These are phyloP conservation scores for Saccharomyces hybrid DNA, from an alignment of 1,139 yeast genomes.

Conservation along the genomic window DNA sequence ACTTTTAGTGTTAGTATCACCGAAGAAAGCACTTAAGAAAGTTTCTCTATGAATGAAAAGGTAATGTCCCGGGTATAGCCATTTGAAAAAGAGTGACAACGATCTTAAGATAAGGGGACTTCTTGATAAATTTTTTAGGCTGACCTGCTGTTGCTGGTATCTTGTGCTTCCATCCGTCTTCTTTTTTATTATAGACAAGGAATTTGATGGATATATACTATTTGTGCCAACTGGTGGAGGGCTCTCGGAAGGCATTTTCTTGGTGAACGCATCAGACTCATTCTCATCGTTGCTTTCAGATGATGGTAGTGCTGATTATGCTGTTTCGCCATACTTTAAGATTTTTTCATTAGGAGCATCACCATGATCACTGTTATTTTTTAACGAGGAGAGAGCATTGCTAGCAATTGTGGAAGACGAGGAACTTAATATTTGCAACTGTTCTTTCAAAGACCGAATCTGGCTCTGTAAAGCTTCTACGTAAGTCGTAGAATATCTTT, in stretches of 20 bases:
- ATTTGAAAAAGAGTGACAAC: constrained; percentile 47
- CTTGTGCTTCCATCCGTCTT: constrained; percentile 4
- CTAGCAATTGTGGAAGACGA: not conserved
- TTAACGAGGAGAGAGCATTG: not conserved
- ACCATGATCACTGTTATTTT: not conserved
- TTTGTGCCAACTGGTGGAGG: constrained; percentile 8
- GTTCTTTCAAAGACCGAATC: not conserved
- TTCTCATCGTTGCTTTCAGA: not conserved
- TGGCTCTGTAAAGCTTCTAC: constrained; percentile 33
- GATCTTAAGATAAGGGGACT: constrained; percentile 36
- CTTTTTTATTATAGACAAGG: constrained; percentile 17
- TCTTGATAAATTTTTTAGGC: constrained; percentile 47
- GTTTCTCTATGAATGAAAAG: constrained; percentile 57
- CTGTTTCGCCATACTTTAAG: constrained; percentile 3
- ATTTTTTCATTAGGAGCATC: not conserved
- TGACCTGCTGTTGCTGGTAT: constrained; percentile 30
- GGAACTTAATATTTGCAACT: not conserved
- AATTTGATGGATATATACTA: constrained; percentile 26
- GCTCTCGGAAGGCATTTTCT: constrained; percentile 1
- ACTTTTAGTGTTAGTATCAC: constrained; percentile 37
- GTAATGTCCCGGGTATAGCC: constrained; percentile 58
- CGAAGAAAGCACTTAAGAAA: constrained; percentile 47
- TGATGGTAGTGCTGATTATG: constrained; percentile 1
- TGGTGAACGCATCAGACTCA: constrained; percentile 2
- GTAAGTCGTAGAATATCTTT: constrained; percentile 42